Evolutionary conservation across 345 rosid species (phyloP).

Genomic region (Rhodomyrtus tomentosa): DNA sequence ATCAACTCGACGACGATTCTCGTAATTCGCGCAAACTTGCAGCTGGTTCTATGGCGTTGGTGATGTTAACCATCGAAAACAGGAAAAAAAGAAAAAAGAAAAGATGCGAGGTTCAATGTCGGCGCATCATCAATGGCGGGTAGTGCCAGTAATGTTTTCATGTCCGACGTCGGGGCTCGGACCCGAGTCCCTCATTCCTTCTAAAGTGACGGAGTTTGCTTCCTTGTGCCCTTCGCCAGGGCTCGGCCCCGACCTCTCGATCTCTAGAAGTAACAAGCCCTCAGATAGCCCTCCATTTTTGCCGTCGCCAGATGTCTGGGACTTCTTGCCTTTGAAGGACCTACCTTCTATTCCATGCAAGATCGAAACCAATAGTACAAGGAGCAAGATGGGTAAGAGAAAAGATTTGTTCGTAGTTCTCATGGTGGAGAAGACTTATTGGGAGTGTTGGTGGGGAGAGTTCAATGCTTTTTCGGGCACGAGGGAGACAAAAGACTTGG

Average conservation of each 20-base stretch:
- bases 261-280: background rate
- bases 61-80: background rate
- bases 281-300: background rate
- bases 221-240: constrained; percentile 34
- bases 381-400: background rate
- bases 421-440: background rate
- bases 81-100: no score
- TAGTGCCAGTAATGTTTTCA: background rate
- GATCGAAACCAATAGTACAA: background rate
- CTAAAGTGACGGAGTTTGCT: constrained; percentile 3
- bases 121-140: background rate
- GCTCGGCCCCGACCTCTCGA: constrained; percentile 29
- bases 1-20: background rate
- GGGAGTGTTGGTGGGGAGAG: background rate
- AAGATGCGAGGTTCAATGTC: background rate
- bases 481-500: background rate
- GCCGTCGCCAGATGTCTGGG: background rate
- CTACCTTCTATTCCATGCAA: background rate
- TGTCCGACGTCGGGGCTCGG: constrained; percentile 31
- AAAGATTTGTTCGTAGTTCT: background rate
- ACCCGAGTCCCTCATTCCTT: constrained; percentile 25
- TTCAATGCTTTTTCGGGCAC: background rate
- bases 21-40: background rate
- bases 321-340: background rate
- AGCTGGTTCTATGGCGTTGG: background rate